phyloP scores from a whole-genome alignment of 176 grass and related monocot species.

The Urochloa ruziziensis region DNA sequence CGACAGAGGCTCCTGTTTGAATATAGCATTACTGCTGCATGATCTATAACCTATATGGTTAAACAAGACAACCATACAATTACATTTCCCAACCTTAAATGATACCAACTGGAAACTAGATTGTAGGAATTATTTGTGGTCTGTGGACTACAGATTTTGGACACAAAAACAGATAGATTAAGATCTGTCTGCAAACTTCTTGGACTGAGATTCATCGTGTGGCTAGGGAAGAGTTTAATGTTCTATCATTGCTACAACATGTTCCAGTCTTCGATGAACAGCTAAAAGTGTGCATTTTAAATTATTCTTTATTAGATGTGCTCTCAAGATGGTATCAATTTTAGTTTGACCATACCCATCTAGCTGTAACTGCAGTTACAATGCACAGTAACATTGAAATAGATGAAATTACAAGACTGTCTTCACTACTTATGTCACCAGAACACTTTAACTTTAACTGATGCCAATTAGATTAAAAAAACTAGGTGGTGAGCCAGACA shows the following conservation, averaged over 20 bases:
- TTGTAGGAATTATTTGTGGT: neutral
- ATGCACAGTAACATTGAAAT: neutral
- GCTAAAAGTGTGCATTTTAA: neutral
- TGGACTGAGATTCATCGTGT: neutral
- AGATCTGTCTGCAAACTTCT: neutral
- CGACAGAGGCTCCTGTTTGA: constrained; percentile 52
- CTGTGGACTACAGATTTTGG: neutral
- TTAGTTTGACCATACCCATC: neutral
- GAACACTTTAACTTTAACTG: too few species aligned
- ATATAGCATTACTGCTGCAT: constrained; percentile 12
- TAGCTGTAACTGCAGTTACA: neutral
- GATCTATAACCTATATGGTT: constrained; percentile 6
- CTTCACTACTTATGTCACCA: too few species aligned
- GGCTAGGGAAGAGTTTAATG: neutral
- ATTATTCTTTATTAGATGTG: neutral
- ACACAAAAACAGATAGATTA: neutral
- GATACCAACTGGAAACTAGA: neutral
- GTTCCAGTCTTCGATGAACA: neutral
- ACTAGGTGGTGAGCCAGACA: too few species aligned
- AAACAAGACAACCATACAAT: neutral
- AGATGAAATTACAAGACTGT: neutral
- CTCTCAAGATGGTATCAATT: neutral
- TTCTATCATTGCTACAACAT: neutral
- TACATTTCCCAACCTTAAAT: neutral
- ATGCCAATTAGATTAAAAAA: too few species aligned